A percentile compares a stretch with the other conserved stretches of the same genome.
Evolutionary conservation across 371 early-diverging fungal species (phyloP).

Genomic region (Mucor piriformis): DNA sequence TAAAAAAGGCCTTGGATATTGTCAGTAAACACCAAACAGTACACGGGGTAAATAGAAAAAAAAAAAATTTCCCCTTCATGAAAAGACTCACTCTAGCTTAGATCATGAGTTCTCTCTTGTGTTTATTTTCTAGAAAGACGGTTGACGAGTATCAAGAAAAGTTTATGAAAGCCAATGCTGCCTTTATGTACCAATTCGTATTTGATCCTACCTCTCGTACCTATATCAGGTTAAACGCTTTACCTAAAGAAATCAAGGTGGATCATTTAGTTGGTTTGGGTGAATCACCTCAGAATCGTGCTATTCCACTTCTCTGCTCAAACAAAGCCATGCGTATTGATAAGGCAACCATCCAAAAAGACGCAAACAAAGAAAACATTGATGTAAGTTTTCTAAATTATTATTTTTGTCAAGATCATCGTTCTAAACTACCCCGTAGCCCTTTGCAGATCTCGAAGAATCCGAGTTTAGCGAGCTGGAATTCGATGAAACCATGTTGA

Average conservation of each 20-base stretch:
- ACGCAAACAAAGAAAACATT: too few species aligned
- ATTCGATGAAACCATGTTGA: background rate
- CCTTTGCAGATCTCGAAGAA: too few species aligned
- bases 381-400: too few species aligned
- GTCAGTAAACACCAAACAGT: background rate
- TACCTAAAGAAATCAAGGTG: slow-evolving; percentile 37
- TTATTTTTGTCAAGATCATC: too few species aligned
- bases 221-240: slow-evolving; percentile 60
- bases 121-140: too few species aligned
- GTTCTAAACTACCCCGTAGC: too few species aligned
- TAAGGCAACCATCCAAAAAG: too few species aligned
- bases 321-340: background rate
- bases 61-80: too few species aligned
- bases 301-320: background rate
- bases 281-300: background rate
- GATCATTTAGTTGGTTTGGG: slow-evolving; percentile 19
- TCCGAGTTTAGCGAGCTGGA: background rate
- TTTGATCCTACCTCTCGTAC: slow-evolving; percentile 59
- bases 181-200: slow-evolving; percentile 83
- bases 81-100: too few species aligned
- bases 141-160: slow-evolving; percentile 54
- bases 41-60: too few species aligned
- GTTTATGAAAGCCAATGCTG: slow-evolving; percentile 73
- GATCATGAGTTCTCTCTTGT: too few species aligned
- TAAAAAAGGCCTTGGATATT: slow-evolving; percentile 53